phyloP scores from a whole-genome alignment of 495 filamentous ascomycete species.

The Podospora anserina region DNA sequence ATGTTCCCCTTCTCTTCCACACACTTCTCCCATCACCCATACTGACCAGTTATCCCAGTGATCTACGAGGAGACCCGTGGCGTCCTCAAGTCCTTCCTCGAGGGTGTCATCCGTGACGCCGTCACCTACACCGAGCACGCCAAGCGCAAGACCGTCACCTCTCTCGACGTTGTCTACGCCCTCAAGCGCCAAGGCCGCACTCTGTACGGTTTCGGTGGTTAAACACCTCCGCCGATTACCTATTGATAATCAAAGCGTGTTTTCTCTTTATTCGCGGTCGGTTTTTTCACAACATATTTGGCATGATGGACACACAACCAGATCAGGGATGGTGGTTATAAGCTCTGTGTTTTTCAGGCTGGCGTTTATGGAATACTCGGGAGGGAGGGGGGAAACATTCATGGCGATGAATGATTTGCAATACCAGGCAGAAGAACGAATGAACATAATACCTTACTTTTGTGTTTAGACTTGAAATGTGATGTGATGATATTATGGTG shows the following conservation, averaged over 20 bases:
- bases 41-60: slow-evolving; percentile 49
- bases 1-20: slow-evolving; percentile 52
- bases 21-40: slow-evolving; percentile 55
- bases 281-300: not conserved
- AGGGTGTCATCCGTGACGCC: slow-evolving; percentile 97
- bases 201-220: slow-evolving; percentile 98
- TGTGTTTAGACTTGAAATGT: not conserved
- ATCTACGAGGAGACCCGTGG: slow-evolving; percentile 99
- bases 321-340: not conserved
- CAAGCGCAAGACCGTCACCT: slow-evolving; percentile 97
- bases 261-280: slow-evolving; percentile 3
- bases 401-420: not conserved
- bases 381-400: not conserved
- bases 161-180: slow-evolving; percentile 91
- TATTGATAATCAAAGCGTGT: not conserved
- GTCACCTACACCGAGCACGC: slow-evolving; percentile 98
- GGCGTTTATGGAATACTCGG: not conserved
- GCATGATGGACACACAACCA: not conserved
- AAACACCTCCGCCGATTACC: slow-evolving; percentile 37
- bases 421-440: not conserved
- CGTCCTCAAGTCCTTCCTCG: slow-evolving; percentile 99
- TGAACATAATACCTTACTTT: not conserved
- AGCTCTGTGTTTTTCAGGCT: not conserved
- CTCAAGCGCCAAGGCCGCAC: slow-evolving; percentile 94
- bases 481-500: not conserved